Evolutionary conservation across 805 yeast genomes (phyloP).

Genomic region (Starmerella gropengiesseri): DNA sequence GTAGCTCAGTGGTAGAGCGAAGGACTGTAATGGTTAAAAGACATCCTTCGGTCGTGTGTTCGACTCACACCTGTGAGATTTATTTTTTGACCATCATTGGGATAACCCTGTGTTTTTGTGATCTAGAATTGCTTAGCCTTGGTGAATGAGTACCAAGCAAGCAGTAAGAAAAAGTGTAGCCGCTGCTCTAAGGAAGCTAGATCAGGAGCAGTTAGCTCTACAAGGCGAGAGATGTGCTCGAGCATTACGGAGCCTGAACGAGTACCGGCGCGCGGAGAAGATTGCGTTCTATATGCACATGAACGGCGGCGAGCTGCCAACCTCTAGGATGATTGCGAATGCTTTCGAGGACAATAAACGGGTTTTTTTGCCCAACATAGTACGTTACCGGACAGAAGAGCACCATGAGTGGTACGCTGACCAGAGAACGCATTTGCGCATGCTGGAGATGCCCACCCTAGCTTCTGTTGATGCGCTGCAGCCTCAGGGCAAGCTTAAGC

Average conservation of each 20-base stretch:
- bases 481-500: slow-evolving; percentile 58
- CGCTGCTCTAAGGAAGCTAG: slow-evolving; percentile 4
- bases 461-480: slow-evolving; percentile 37
- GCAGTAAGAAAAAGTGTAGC: slow-evolving; percentile 17
- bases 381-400: slow-evolving; percentile 24
- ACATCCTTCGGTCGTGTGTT: slow-evolving; percentile 25
- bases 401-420: slow-evolving; percentile 18
- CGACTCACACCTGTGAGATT: slow-evolving; percentile 14
- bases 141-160: slow-evolving; percentile 1
- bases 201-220: background rate
- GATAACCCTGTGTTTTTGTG: background rate
- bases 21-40: slow-evolving; percentile 23
- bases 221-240: slow-evolving; percentile 21
- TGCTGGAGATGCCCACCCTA: slow-evolving; percentile 40
- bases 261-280: slow-evolving; percentile 36
- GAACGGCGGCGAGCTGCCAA: slow-evolving; percentile 60
- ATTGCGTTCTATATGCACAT: slow-evolving; percentile 69
- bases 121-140: background rate
- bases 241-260: slow-evolving; percentile 26
- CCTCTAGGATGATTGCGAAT: slow-evolving; percentile 41
- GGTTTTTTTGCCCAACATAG: slow-evolving; percentile 32
- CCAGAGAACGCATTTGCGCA: slow-evolving; percentile 40
- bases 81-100: slow-evolving; percentile 1
- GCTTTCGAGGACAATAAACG: slow-evolving; percentile 42
- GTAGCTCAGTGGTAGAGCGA: slow-evolving; percentile 28